Evolutionary conservation across 2,329 filamentous ascomycete genomes (phyloP).

Genomic region (Graphiopsis chlorocephala): DNA sequence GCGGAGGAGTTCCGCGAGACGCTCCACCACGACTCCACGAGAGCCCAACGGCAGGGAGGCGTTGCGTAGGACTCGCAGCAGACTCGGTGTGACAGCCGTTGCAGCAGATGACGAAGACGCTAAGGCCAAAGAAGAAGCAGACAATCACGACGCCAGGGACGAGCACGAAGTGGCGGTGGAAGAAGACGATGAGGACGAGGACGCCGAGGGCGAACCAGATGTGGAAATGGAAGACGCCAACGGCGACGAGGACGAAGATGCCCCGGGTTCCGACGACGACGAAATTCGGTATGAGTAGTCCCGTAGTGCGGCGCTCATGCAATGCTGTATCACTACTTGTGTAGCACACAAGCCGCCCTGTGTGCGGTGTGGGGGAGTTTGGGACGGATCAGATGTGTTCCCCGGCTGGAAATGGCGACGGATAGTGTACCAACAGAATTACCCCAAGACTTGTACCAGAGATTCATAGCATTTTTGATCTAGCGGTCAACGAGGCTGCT

Average conservation of each 20-base stretch:
- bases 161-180: slow-evolving; percentile 27
- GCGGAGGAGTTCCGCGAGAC: slow-evolving; percentile 16
- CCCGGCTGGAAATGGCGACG: slow-evolving; percentile 15
- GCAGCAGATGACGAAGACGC: slow-evolving; percentile 30
- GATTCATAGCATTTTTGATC: slow-evolving; percentile 10
- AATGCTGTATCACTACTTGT: slow-evolving; percentile 4
- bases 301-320: background rate
- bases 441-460: slow-evolving; percentile 4
- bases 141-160: slow-evolving; percentile 30
- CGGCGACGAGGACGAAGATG: slow-evolving; percentile 22
- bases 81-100: slow-evolving; percentile 40
- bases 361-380: slow-evolving; percentile 4
- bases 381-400: slow-evolving; percentile 2
- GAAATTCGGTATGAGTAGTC: slow-evolving; percentile 30
- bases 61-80: slow-evolving; percentile 41
- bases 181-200: slow-evolving; percentile 24
- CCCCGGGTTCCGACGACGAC: slow-evolving; percentile 27
- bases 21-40: slow-evolving; percentile 2
- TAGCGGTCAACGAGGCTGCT: slow-evolving; percentile 11
- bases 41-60: slow-evolving; percentile 12
- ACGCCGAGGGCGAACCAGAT: slow-evolving; percentile 18
- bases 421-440: slow-evolving; percentile 15
- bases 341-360: background rate
- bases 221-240: slow-evolving; percentile 17
- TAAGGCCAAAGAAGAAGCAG: slow-evolving; percentile 28